These are phyloP conservation scores for Candida railenensis DNA, from an alignment of 805 yeast genomes.

Conservation along the genomic window DNA sequence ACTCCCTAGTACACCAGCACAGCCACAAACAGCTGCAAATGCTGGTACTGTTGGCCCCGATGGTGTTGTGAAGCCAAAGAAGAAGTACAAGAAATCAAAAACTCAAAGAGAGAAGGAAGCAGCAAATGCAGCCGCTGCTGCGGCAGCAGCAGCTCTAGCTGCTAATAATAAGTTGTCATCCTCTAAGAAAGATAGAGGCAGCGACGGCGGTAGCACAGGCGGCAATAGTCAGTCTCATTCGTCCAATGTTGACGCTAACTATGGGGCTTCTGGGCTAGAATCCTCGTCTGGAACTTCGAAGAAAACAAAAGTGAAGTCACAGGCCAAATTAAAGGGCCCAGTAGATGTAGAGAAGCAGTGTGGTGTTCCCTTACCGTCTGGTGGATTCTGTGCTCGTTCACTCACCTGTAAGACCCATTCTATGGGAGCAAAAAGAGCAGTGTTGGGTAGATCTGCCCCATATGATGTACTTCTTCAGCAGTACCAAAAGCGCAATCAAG, in stretches of 20 bases:
- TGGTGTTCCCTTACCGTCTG: constrained; percentile 91
- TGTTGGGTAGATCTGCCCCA: constrained; percentile 88
- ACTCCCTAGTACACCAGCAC: constrained; percentile 21
- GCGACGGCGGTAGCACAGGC: constrained; percentile 5
- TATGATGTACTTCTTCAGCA: constrained; percentile 85
- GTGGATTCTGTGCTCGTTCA: constrained; percentile 95
- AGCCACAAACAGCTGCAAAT: constrained; percentile 11
- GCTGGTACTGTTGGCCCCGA: constrained; percentile 10
- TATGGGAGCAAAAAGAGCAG: constrained; percentile 97
- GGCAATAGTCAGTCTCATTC: constrained; percentile 7
- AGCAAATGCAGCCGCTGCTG: constrained; percentile 46
- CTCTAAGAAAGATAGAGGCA: constrained; percentile 12
- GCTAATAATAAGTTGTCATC: constrained; percentile 7
- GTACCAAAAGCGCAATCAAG: constrained; percentile 90
- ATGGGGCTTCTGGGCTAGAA: neutral
- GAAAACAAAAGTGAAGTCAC: constrained; percentile 34
- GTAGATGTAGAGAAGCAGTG: constrained; percentile 93
- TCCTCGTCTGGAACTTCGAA: constrained; percentile 18
- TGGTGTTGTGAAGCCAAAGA: constrained; percentile 30
- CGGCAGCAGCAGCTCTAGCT: constrained; percentile 36
- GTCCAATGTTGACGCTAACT: neutral
- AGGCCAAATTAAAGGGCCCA: constrained; percentile 69
- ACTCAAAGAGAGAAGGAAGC: constrained; percentile 46
- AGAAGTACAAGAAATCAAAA: constrained; percentile 43
- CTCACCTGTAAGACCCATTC: constrained; percentile 97